Base-by-base conservation (phyloP, 768 basidiomycete species). In the Mycena leptocephala region DNA sequence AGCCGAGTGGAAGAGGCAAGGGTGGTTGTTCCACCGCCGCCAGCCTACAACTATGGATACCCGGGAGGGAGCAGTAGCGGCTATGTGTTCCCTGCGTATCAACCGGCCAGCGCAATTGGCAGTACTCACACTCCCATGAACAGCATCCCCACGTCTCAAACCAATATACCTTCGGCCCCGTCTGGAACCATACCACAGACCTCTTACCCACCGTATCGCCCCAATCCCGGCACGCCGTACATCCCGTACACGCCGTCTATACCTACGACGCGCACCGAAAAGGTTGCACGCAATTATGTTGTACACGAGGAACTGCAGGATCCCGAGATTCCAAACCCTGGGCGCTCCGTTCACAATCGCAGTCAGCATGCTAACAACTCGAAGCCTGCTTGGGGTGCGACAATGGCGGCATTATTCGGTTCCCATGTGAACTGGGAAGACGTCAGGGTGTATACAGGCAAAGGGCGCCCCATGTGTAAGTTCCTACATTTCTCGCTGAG, bases 361-460 rank as follows among this genome's bases (percentile, higher is more conserved):
- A 86, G 84, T 2, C 91, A 94, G 75, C 81, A 83, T 2, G 84
- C 88, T 28, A 86, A 85, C 6, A 83, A 84, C 0, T 83, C 86
- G 0, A 91, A 92, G 72, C 93, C 94, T 0, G 80, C 83, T 0
- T 94, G 95, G 94, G 87, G 85, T 59, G 91, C 94, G 35, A 96
- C 94, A 14, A 95, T 97, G 93, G 80, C 88, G 9, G 93, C 95
- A 2, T 89, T 98, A 86, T 96, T 99, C 79, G 97, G 97, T 2
- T 88, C 94, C 64, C 94, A 97, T 78, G 93, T 94, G 11, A 89
- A 93, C 61, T 99, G 95, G 95, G 92, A 94, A 64, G 90, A 93
- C 33, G 72, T 95, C 26, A 91, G 88, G 74, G 93, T 93, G 8
- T 95, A 91, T 78, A 86, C 88, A 2, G 88, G 90, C 28, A 94